Evolutionary conservation across 768 basidiomycete species (phyloP).

Genomic region (Russula sp.): DNA sequence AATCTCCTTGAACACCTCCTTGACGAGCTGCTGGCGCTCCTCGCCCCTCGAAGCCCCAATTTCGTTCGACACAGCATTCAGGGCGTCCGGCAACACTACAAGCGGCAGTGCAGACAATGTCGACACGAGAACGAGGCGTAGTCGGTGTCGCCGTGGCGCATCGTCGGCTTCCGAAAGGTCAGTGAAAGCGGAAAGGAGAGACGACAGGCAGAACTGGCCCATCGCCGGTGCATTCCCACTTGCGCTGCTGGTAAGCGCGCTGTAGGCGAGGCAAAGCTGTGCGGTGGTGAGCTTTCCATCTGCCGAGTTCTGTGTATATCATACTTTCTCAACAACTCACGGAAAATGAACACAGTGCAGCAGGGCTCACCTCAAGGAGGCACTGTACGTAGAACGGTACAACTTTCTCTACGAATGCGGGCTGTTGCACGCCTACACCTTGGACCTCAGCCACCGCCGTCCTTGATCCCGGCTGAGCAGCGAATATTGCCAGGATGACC

Average conservation of each 20-base stretch:
- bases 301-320: conserved; percentile 45
- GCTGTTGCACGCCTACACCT: neutral
- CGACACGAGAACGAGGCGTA: conserved; percentile 61
- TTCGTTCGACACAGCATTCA: conserved; percentile 40
- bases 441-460: conserved; percentile 5
- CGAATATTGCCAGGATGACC: conserved; percentile 67
- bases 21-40: conserved; percentile 39
- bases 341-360: neutral
- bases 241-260: conserved; percentile 61
- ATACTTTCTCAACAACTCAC: neutral
- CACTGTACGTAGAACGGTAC: conserved; percentile 69
- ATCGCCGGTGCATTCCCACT: conserved; percentile 35
- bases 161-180: conserved; percentile 16
- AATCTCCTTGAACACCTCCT: conserved; percentile 57
- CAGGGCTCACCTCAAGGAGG: conserved; percentile 53
- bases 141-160: conserved; percentile 37
- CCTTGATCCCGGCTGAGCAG: conserved; percentile 29
- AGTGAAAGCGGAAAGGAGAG: conserved; percentile 20
- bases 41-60: conserved; percentile 27
- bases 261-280: conserved; percentile 69
- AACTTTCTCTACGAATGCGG: conserved; percentile 44
- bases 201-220: conserved; percentile 58
- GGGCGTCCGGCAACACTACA: conserved; percentile 43
- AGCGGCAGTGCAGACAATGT: conserved; percentile 56
- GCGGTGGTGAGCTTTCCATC: conserved; percentile 51